Percentiles rank a stretch among this genome's conserved stretches.
phyloP scores from a whole-genome alignment of 2,329 filamentous ascomycete species.

The Aspergillus unguis region DNA sequence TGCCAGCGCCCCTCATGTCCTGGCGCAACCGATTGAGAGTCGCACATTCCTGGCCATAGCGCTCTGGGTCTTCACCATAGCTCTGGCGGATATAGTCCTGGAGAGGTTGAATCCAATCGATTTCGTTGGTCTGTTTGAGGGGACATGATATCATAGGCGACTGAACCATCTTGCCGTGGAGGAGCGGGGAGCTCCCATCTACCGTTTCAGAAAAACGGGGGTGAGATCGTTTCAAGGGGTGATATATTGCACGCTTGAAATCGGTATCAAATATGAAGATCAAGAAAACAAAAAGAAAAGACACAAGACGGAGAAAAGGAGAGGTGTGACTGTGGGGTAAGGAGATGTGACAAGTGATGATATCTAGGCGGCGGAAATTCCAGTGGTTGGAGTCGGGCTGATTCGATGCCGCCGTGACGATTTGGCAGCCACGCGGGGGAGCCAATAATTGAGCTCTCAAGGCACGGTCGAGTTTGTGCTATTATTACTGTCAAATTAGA shows the following conservation, averaged over 20 bases:
- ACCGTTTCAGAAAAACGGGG: constrained; percentile 10
- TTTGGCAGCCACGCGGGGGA: constrained; percentile 8
- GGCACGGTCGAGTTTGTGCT: constrained; percentile 4
- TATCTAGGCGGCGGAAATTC: constrained; percentile 10
- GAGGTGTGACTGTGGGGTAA: constrained; percentile 2
- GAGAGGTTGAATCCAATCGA: constrained; percentile 91
- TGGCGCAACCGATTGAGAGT: constrained; percentile 92
- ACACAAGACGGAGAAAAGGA: constrained; percentile 2
- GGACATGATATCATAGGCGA: constrained; percentile 94
- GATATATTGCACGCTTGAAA: not conserved
- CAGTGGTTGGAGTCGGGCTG: constrained; percentile 14
- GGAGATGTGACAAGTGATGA: not conserved
- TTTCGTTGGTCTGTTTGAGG: constrained; percentile 91
- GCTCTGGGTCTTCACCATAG: constrained; percentile 94
- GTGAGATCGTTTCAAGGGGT: not conserved
- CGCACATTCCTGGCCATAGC: constrained; percentile 91
- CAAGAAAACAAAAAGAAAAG: not conserved
- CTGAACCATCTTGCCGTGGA: constrained; percentile 63
- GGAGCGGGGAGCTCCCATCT: constrained; percentile 39
- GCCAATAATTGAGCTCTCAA: constrained; percentile 1
- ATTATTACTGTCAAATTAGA: constrained; percentile 8
- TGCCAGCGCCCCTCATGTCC: constrained; percentile 96
- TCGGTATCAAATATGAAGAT: not conserved
- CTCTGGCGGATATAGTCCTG: constrained; percentile 91
- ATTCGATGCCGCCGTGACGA: constrained; percentile 10